Evolutionary conservation across 108 stramenopile species (phyloP), one percentile per base, ranked within the genome.

Genomic region (Cyclotella baltica): DNA sequence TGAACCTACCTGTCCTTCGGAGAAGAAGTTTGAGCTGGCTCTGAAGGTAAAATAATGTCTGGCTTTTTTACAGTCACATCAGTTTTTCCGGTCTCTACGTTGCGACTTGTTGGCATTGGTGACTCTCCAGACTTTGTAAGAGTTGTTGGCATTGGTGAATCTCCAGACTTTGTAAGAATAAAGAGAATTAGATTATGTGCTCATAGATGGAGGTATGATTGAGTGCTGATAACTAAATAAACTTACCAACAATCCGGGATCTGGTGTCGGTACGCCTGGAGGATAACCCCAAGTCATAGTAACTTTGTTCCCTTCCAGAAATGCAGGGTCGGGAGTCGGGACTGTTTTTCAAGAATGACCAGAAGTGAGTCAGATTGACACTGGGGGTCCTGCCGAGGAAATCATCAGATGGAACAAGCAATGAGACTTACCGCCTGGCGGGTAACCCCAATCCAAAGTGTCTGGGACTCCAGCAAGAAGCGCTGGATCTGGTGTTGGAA

Each of bases 181-280:
- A 57, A 13, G 22, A 57, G 15, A 57, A 57, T 22, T 57, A 29
- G 23, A 1, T 29, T 25, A 25, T 57, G n/a, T 16, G 2, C 1
- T 15, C 23, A 58, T 1, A 58, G 11, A 25, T 13, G 1, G 15
- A 58, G 1, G 22, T 1, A 1, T 58, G 1, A 27, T 27, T 15
- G 29, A 27, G 1, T 22, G 29, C 16, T 2, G 57, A 27, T 56
- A n/a, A 25, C 22, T 2, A 4, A 63, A 22, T n/a, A n/a, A 2
- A 51, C 71, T 15, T 16, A 43, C 64, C 52, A 79, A 62, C 35
- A 67, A 57, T 28, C 22, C 72, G 13, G 78, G 78, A 70, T 78
- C 83, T 25, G 83, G 83, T 5, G 83, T 83, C 2, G 83, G 83
- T 20, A 62, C 77, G 0, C 83, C 83, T 23, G 77, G 73, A 38